Conservation (phyloP, 2,329 filamentous ascomycete genomes). For the Cladosporium austrohemisphaericum region DNA sequence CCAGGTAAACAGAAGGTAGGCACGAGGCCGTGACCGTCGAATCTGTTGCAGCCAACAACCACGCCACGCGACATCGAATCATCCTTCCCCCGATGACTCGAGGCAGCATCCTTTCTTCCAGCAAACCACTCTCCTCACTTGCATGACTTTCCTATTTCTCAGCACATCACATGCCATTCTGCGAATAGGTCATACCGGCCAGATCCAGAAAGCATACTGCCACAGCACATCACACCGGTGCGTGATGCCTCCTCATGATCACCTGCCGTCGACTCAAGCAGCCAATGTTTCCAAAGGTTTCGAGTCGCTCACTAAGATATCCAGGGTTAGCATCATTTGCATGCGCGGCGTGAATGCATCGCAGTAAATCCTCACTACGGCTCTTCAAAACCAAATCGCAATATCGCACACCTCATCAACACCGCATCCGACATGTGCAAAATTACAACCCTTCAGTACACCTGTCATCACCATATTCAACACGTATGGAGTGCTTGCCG, state of each 20-base stretch:
- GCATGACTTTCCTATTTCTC: no score
- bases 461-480: slow-evolving; percentile 1
- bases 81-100: not conserved
- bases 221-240: not conserved
- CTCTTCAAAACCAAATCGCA: not conserved
- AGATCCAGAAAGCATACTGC: not conserved
- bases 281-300: no score
- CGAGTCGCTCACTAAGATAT: no score
- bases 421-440: slow-evolving; percentile 1
- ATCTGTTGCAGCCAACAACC: no score
- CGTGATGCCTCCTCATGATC: no score
- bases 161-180: not conserved
- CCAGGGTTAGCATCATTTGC: no score
- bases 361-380: not conserved
- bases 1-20: no score
- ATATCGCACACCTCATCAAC: not conserved
- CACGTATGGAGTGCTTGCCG: slow-evolving; percentile 8
- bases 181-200: not conserved
- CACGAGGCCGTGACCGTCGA: not conserved
- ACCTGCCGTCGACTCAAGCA: no score
- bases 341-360: no score
- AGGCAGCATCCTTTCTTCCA: no score
- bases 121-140: not conserved
- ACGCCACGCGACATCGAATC: not conserved
- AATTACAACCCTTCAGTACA: not conserved